Conservation (phyloP, 495 filamentous ascomycete genomes). For the Podospora bellae-mahoneyi region DNA sequence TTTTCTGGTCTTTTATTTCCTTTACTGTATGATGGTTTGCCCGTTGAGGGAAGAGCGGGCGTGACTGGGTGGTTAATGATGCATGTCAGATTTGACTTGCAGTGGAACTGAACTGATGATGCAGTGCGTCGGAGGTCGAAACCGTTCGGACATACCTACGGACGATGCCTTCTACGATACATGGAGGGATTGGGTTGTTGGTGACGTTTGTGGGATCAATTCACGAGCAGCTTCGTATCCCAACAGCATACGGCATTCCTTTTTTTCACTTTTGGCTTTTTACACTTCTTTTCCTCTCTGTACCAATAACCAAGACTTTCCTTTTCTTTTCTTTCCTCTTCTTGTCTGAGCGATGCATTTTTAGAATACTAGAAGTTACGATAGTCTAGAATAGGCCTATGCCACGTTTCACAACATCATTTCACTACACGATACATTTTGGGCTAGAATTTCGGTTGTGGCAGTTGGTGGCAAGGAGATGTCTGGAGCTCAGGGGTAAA, state of each 20-base stretch:
- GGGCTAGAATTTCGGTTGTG: too few relatives aligned
- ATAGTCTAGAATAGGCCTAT: background rate
- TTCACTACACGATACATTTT: background rate
- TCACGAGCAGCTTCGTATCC: background rate
- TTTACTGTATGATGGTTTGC: background rate
- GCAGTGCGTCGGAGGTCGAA: background rate
- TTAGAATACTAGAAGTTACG: background rate
- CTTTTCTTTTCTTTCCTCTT: background rate
- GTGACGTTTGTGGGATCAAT: background rate
- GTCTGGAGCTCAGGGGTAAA: background rate
- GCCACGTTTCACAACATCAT: background rate
- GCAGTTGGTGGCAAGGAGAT: background rate
- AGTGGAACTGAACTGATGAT: background rate
- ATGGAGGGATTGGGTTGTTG: background rate
- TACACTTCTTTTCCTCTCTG: background rate
- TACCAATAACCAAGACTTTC: background rate
- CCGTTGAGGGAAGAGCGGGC: background rate
- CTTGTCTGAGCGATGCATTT: background rate
- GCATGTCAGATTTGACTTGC: constrained; percentile 1
- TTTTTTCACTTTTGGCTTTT: background rate
- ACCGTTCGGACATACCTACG: background rate
- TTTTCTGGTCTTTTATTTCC: background rate
- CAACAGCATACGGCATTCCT: background rate
- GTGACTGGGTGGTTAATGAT: background rate
- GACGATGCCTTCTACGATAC: background rate